Evolutionary conservation across 345 rosid species (phyloP).

Genomic region (Trapa bicornis): DNA sequence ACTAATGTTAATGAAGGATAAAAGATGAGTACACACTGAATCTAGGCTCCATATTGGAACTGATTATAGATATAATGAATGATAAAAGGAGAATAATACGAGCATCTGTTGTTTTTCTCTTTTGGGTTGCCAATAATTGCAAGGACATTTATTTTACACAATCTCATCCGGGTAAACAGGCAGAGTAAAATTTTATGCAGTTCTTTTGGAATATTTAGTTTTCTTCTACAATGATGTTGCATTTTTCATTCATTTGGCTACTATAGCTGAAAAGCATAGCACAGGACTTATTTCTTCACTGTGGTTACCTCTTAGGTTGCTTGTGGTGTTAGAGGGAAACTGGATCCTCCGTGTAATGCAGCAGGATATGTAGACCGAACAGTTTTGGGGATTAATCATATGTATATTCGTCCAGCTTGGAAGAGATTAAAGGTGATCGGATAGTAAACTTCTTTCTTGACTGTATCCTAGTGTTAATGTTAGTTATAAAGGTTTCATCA

Average conservation of each 20-base stretch:
- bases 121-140: not conserved
- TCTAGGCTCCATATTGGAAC: too few relatives aligned
- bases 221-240: too few relatives aligned
- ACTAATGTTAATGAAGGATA: too few relatives aligned
- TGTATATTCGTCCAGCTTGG: conserved; percentile 87
- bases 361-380: conserved; percentile 65
- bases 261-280: not conserved
- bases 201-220: not conserved
- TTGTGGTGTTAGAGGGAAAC: conserved; percentile 64
- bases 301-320: conserved; percentile 33
- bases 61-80: too few relatives aligned
- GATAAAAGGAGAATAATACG: too few relatives aligned
- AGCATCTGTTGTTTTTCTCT: not conserved
- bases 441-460: not conserved
- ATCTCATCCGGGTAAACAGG: too few relatives aligned
- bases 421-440: conserved; percentile 62
- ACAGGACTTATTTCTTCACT: not conserved
- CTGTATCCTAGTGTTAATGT: not conserved
- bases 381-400: conserved; percentile 58
- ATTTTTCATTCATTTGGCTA: not conserved
- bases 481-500: conserved; percentile 8
- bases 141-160: not conserved
- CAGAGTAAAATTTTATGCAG: too few relatives aligned
- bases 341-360: conserved; percentile 84
- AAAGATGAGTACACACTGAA: too few relatives aligned